These are phyloP conservation scores for Hygrocybe coccinea DNA, from an alignment of 768 basidiomycete genomes.

Conservation along the genomic window DNA sequence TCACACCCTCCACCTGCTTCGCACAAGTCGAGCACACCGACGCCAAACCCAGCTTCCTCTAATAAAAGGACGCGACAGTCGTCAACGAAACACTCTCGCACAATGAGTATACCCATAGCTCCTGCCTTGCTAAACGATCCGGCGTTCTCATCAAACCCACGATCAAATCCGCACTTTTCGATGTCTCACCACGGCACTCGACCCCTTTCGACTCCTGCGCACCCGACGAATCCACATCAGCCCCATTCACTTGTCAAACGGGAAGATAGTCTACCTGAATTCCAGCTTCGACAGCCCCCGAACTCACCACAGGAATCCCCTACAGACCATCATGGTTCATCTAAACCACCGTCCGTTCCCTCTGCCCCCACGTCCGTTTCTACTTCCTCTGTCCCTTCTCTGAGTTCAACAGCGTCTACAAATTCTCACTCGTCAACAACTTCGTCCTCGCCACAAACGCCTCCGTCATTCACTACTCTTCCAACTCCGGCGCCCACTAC, in stretches of 20 bases:
- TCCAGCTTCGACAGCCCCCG: slow-evolving; percentile 2
- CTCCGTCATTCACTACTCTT: slow-evolving; percentile 3
- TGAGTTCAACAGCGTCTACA: neutral
- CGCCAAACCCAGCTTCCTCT: neutral
- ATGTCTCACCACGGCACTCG: neutral
- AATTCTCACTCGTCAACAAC: neutral
- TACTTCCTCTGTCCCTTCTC: neutral
- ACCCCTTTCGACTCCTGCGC: neutral
- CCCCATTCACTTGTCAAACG: neutral
- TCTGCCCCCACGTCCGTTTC: neutral
- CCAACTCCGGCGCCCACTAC: neutral
- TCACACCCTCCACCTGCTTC: neutral
- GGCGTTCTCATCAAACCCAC: slow-evolving; percentile 56
- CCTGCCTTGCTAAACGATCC: slow-evolving; percentile 43
- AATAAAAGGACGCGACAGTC: neutral
- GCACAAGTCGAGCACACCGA: neutral
- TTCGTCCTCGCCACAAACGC: slow-evolving; percentile 6
- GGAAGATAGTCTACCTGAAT: neutral
- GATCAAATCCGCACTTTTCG: slow-evolving; percentile 38
- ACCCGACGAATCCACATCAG: neutral
- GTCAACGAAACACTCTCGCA: neutral
- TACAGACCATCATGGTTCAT: neutral
- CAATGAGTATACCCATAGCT: slow-evolving; percentile 18
- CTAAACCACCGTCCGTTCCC: neutral
- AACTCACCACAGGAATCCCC: slow-evolving; percentile 6